These are phyloP conservation scores for Styphnolobium japonicum DNA, from an alignment of 306 rosid species.

Conservation along the genomic window DNA sequence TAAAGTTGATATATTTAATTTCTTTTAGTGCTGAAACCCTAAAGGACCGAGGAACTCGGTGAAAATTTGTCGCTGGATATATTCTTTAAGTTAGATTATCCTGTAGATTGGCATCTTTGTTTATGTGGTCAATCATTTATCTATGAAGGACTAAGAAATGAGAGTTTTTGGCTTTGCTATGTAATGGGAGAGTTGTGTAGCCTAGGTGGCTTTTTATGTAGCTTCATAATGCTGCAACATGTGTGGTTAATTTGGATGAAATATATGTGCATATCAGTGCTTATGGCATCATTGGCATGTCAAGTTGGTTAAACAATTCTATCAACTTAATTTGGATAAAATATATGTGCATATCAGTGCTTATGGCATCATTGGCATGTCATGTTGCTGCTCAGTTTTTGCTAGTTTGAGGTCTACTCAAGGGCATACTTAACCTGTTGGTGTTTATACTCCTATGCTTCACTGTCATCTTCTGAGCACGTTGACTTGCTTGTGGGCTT, in stretches of 20 bases:
- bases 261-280: background rate
- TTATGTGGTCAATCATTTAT: background rate
- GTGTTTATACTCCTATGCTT: background rate
- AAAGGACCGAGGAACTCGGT: too few species aligned
- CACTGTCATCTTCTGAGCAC: background rate
- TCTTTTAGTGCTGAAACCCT: too few species aligned
- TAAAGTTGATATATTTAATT: background rate
- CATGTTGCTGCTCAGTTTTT: background rate
- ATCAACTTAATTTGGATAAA: background rate
- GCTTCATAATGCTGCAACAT: background rate
- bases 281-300: background rate
- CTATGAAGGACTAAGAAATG: background rate
- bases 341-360: background rate
- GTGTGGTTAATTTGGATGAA: background rate
- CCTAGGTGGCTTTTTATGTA: background rate
- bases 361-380: background rate
- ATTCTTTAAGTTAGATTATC: background rate
- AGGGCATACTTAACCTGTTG: background rate
- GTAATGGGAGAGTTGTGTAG: background rate
- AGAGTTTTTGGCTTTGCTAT: background rate
- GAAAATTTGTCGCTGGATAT: background rate
- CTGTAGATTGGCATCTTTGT: constrained; percentile 2
- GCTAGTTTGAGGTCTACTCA: too few species aligned
- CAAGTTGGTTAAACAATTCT: background rate
- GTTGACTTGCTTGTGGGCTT: background rate